These are phyloP conservation scores for Chlorella vulgaris DNA, from an alignment of 139 green algal species.

Conservation along the genomic window DNA sequence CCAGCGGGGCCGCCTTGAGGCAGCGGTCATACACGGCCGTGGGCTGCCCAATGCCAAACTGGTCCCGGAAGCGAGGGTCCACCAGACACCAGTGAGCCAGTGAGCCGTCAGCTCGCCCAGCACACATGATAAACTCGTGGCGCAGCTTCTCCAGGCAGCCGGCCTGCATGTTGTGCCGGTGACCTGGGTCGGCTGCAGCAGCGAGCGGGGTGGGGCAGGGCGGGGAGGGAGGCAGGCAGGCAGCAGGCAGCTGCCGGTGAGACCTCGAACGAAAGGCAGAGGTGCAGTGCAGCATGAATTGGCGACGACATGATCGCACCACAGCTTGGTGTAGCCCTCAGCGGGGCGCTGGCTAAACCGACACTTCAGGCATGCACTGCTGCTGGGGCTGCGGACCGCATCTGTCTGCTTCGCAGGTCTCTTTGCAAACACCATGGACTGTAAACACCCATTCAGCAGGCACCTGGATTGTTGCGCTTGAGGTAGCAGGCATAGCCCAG, in stretches of 20 bases:
- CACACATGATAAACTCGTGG: slow-evolving; percentile 42
- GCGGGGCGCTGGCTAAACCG: too few species aligned
- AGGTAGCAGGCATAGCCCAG: slow-evolving; percentile 37
- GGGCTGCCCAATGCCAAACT: slow-evolving; percentile 62
- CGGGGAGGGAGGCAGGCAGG: too few species aligned
- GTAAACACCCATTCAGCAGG: not conserved
- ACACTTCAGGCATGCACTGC: too few species aligned
- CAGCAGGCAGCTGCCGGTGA: not conserved
- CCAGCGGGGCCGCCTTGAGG: slow-evolving; percentile 48
- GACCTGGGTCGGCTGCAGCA: slow-evolving; percentile 23
- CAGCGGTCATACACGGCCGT: slow-evolving; percentile 52
- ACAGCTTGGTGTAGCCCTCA: too few species aligned
- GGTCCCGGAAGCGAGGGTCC: slow-evolving; percentile 59
- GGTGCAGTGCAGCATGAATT: too few species aligned
- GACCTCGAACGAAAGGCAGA: too few species aligned
- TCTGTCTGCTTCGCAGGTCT: too few species aligned
- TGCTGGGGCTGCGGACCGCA: too few species aligned
- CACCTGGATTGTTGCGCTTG: slow-evolving; percentile 33
- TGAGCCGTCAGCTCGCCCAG: slow-evolving; percentile 27
- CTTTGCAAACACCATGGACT: too few species aligned
- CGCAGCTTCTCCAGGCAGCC: slow-evolving; percentile 46
- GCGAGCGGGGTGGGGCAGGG: not conserved
- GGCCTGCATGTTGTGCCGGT: slow-evolving; percentile 30
- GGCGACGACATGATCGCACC: too few species aligned
- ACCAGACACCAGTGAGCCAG: slow-evolving; percentile 40